Evolutionary conservation across 2,329 filamentous ascomycete species (phyloP).

Genomic region (Simplicillium sp.): DNA sequence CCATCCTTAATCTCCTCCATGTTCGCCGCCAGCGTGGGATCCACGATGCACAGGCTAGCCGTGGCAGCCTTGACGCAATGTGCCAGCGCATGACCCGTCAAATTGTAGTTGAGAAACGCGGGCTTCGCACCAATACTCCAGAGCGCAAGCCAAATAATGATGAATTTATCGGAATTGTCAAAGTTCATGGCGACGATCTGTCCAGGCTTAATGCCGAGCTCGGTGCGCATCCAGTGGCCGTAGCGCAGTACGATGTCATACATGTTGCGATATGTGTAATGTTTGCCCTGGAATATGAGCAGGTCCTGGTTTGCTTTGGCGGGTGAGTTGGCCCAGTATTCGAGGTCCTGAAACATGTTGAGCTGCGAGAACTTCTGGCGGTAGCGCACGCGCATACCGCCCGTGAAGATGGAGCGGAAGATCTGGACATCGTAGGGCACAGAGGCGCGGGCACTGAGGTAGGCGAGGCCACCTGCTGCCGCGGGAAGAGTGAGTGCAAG

Average conservation of each 20-base stretch:
- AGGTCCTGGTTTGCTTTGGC: conserved; percentile 44
- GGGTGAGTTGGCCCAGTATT: conserved; percentile 48
- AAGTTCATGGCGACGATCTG: conserved; percentile 77
- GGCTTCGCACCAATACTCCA: conserved; percentile 79
- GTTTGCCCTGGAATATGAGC: conserved; percentile 57
- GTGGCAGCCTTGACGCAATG: conserved; percentile 67
- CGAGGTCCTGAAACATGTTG: conserved; percentile 70
- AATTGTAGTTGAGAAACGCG: conserved; percentile 82
- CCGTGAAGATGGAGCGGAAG: conserved; percentile 41
- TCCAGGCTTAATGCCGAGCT: conserved; percentile 52
- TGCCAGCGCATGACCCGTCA: conserved; percentile 58
- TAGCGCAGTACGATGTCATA: conserved; percentile 66
- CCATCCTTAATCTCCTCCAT: conserved; percentile 48
- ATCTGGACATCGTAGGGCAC: conserved; percentile 18
- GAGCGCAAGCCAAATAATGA: conserved; percentile 67
- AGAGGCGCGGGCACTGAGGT: too few species aligned
- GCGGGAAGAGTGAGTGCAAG: too few species aligned
- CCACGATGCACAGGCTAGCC: conserved; percentile 61
- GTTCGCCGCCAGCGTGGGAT: conserved; percentile 44
- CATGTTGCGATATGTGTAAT: conserved; percentile 63
- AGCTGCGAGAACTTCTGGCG: conserved; percentile 49
- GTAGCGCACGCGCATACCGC: conserved; percentile 29
- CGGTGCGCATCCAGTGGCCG: conserved; percentile 63
- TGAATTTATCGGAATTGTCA: conserved; percentile 69
- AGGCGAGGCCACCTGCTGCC: too few species aligned